Conservation (phyloP, 768 basidiomycete genomes). For the Cyathus striatus region DNA sequence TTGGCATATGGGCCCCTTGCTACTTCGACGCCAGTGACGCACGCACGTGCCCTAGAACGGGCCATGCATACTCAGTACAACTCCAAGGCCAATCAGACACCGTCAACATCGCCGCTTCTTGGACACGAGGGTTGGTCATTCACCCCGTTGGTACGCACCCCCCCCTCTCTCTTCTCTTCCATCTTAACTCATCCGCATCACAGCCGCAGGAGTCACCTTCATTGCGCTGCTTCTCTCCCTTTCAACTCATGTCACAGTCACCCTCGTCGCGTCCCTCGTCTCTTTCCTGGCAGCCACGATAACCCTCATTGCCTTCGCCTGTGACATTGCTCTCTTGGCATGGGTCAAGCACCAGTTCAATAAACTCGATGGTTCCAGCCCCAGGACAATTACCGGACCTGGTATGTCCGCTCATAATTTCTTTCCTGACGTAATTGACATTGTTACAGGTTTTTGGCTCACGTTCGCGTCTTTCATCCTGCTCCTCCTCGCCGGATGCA, state of each 20-base stretch:
- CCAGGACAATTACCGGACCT: constrained; percentile 54
- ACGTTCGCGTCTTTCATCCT: constrained; percentile 65
- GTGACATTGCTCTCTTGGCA: constrained; percentile 71
- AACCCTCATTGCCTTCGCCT: constrained; percentile 67
- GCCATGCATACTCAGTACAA: constrained; percentile 50
- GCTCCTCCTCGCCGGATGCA: constrained; percentile 58
- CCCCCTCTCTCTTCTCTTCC: constrained; percentile 1
- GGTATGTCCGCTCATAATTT: constrained; percentile 47
- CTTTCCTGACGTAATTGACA: not conserved
- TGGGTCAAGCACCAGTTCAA: constrained; percentile 54
- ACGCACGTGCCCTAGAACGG: constrained; percentile 46
- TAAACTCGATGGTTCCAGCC: constrained; percentile 39
- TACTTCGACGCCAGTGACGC: constrained; percentile 37
- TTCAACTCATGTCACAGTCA: constrained; percentile 50
- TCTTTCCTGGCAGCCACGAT: constrained; percentile 68
- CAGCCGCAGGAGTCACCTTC: constrained; percentile 29
- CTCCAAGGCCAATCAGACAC: constrained; percentile 31
- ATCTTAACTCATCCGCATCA: not conserved
- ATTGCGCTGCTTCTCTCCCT: constrained; percentile 65
- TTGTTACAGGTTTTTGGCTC: constrained; percentile 62
- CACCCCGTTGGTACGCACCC: constrained; percentile 64
- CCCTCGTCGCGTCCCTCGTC: constrained; percentile 58
- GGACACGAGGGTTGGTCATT: constrained; percentile 71
- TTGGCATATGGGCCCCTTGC: constrained; percentile 69
- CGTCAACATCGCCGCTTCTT: constrained; percentile 44